Conservation (phyloP, 306 rosid species). For the Casuarina glauca region DNA sequence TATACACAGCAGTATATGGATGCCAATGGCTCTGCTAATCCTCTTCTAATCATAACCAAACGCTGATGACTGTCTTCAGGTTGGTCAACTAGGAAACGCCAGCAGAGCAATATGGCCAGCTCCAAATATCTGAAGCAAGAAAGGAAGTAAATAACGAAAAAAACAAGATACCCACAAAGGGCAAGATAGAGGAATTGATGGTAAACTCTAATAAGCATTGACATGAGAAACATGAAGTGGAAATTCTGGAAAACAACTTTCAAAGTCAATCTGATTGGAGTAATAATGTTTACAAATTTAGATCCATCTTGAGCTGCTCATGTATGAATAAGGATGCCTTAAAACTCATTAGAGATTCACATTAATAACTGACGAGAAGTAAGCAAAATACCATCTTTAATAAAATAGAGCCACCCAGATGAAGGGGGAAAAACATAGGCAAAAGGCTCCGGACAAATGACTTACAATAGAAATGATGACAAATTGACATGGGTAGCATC, state of each 20-base stretch:
- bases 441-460: slow-evolving; percentile 2
- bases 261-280: background rate
- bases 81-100: slow-evolving; percentile 73
- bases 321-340: background rate
- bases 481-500: background rate
- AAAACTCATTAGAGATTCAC: background rate
- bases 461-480: slow-evolving; percentile 1
- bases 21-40: slow-evolving; percentile 90
- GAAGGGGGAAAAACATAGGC: slow-evolving; percentile 1
- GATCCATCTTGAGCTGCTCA: background rate
- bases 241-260: slow-evolving; percentile 1
- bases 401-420: background rate
- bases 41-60: slow-evolving; percentile 83
- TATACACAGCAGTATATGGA: slow-evolving; percentile 83
- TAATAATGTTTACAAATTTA: background rate
- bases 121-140: slow-evolving; percentile 75
- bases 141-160: slow-evolving; percentile 29
- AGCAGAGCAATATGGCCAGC: slow-evolving; percentile 89
- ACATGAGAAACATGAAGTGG: background rate
- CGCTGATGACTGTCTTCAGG: slow-evolving; percentile 65
- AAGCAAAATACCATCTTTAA: slow-evolving; percentile 3
- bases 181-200: background rate
- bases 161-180: slow-evolving; percentile 15
- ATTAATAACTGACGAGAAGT: slow-evolving; percentile 4
- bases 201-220: background rate